Percentiles rank a stretch among this genome's conserved stretches.
Evolutionary conservation across 768 basidiomycete genomes (phyloP).

Genomic region (Tylopilus intermedius): DNA sequence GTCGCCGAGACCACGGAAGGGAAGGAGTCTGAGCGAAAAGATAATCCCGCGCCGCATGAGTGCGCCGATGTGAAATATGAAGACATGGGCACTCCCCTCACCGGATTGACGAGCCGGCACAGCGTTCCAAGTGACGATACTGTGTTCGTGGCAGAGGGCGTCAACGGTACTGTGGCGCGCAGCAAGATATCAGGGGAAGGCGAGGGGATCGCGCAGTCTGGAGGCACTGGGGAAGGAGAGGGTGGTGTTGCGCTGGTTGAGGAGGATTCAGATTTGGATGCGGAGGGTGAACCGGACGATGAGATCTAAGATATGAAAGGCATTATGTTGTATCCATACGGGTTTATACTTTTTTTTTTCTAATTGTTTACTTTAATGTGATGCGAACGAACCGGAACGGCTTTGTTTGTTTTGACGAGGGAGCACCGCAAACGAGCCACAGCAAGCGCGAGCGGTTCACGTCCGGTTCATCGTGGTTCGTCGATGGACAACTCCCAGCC

Average conservation of each 20-base stretch:
- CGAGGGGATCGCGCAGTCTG: slow-evolving; percentile 9
- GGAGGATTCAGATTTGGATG: slow-evolving; percentile 36
- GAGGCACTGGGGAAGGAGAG: slow-evolving; percentile 1
- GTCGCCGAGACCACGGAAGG: slow-evolving; percentile 1
- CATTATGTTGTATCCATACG: slow-evolving; percentile 18
- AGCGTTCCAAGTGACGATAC: slow-evolving; percentile 59
- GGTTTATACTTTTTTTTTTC: background rate
- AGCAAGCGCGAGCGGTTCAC: slow-evolving; percentile 32
- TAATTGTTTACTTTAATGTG: slow-evolving; percentile 20
- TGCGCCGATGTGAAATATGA: slow-evolving; percentile 45
- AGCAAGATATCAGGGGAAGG: slow-evolving; percentile 23
- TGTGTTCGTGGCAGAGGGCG: slow-evolving; percentile 36
- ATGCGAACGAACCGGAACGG: slow-evolving; percentile 23
- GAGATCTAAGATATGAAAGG: slow-evolving; percentile 41
- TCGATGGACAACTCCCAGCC: slow-evolving; percentile 32
- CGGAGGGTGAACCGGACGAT: slow-evolving; percentile 41
- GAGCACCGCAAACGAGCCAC: slow-evolving; percentile 31
- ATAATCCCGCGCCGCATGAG: slow-evolving; percentile 8
- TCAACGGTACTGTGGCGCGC: slow-evolving; percentile 26
- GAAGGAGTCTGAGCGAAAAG: background rate
- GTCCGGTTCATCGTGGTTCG: slow-evolving; percentile 35
- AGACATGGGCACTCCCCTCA: slow-evolving; percentile 49
- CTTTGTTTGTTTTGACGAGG: slow-evolving; percentile 24
- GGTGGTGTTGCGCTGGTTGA: slow-evolving; percentile 10
- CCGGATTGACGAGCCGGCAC: slow-evolving; percentile 44